phyloP scores from a whole-genome alignment of 768 basidiomycete genomes.

The Hygrophorus russula region DNA sequence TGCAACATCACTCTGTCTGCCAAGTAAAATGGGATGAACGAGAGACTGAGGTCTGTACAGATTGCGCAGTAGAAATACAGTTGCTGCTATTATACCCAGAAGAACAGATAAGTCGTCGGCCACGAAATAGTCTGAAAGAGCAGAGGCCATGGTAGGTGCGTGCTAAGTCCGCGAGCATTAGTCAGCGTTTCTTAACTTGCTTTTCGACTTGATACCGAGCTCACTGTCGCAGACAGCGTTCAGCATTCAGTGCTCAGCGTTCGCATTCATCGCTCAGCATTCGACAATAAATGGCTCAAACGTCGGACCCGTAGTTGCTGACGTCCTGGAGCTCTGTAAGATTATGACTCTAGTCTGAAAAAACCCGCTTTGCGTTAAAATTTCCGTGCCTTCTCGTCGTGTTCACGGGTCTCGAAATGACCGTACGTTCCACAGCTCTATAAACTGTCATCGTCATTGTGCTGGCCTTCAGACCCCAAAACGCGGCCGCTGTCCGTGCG shows the following conservation, averaged over 20 bases:
- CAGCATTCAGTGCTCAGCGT: too few relatives aligned
- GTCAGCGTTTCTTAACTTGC: not conserved
- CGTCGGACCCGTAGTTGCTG: too few relatives aligned
- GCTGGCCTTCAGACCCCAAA: conserved; percentile 16
- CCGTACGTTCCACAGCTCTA: too few relatives aligned
- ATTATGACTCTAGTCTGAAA: too few relatives aligned
- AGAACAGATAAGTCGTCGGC: conserved; percentile 76
- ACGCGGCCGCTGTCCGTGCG: not conserved
- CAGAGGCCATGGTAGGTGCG: conserved; percentile 20
- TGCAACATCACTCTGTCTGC: conserved; percentile 83
- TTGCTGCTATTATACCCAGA: conserved; percentile 62
- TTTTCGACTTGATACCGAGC: not conserved
- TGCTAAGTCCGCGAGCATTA: not conserved
- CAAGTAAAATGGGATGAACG: conserved; percentile 89
- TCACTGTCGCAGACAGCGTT: not conserved
- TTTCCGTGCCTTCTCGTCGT: too few relatives aligned
- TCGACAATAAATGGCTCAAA: too few relatives aligned
- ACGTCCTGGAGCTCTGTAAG: too few relatives aligned
- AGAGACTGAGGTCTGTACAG: conserved; percentile 75
- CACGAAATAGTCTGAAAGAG: conserved; percentile 46
- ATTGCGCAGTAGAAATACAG: conserved; percentile 67
- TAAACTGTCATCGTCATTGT: conserved; percentile 3
- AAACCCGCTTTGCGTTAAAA: too few relatives aligned
- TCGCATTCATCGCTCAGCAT: too few relatives aligned
- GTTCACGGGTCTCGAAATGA: too few relatives aligned